Evolutionary conservation across 768 basidiomycete species (phyloP).

Genomic region (Dacryopinax primogenitus): DNA sequence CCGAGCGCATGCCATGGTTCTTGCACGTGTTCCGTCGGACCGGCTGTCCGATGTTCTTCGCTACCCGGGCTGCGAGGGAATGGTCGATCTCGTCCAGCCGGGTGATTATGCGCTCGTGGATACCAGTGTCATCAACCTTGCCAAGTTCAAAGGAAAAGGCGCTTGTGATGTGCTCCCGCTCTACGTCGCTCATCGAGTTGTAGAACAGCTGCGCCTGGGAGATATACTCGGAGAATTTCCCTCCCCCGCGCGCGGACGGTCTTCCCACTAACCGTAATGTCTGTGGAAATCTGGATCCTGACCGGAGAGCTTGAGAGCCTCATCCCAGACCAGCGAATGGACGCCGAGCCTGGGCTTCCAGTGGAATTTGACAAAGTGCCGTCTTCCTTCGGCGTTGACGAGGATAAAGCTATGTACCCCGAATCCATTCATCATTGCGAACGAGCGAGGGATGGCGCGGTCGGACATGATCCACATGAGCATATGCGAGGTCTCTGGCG

Average conservation of each 20-base stretch:
- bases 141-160: conserved; percentile 75
- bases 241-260: conserved; percentile 36
- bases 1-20: conserved; percentile 47
- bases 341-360: conserved; percentile 72
- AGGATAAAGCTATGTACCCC: conserved; percentile 79
- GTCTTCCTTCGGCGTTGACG: conserved; percentile 49
- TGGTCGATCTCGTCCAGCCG: conserved; percentile 61
- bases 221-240: conserved; percentile 63
- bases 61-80: conserved; percentile 56
- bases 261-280: conserved; percentile 48
- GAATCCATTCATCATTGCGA: conserved; percentile 80
- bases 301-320: conserved; percentile 66
- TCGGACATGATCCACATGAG: conserved; percentile 79
- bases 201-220: conserved; percentile 67
- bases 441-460: conserved; percentile 72
- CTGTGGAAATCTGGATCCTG: conserved; percentile 89
- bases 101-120: conserved; percentile 55
- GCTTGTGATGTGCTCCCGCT: conserved; percentile 55
- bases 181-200: conserved; percentile 59
- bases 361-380: conserved; percentile 81
- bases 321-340: conserved; percentile 78
- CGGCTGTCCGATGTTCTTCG: conserved; percentile 45
- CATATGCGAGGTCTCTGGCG: conserved; percentile 65
- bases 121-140: conserved; percentile 63
- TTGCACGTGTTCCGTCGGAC: conserved; percentile 39